Percentiles rank a stretch among this genome's conserved stretches.
Conservation (phyloP, 2,329 filamentous ascomycete genomes). For the Aspergillus tamarii region DNA sequence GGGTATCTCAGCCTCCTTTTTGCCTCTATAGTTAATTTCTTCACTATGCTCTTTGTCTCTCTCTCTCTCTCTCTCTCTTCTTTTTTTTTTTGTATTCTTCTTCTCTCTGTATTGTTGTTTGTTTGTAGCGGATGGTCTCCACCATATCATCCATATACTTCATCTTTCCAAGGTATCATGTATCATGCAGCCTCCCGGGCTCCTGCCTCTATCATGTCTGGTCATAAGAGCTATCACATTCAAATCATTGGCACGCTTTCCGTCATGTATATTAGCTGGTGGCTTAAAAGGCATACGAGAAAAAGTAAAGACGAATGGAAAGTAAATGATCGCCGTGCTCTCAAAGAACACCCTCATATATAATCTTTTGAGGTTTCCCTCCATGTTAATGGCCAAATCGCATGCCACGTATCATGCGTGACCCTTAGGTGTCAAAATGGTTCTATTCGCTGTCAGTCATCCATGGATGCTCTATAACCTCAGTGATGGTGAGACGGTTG, state of each 20-base stretch:
- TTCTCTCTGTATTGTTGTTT: background rate
- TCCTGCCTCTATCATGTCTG: constrained; percentile 17
- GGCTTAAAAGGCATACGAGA: constrained; percentile 4
- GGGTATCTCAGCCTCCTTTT: constrained; percentile 22
- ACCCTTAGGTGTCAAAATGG: background rate
- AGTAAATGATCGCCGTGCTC: constrained; percentile 1
- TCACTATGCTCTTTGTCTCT: background rate
- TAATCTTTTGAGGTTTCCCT: constrained; percentile 8
- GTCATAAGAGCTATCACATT: constrained; percentile 17
- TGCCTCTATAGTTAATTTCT: constrained; percentile 13
- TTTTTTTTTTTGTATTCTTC: constrained; percentile 2
- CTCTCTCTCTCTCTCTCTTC: no score
- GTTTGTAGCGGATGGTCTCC: background rate
- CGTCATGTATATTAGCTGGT: constrained; percentile 14
- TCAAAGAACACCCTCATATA: constrained; percentile 11
- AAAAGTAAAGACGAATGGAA: constrained; percentile 1
- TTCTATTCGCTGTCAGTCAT: constrained; percentile 35
- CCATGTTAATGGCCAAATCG: background rate
- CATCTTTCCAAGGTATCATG: background rate
- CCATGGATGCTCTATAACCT: constrained; percentile 91
- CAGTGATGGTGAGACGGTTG: constrained; percentile 79
- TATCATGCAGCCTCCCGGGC: constrained; percentile 11
- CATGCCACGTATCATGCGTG: background rate
- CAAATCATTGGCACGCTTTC: constrained; percentile 15
- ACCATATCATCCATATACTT: background rate